Percentiles rank a stretch among this genome's conserved stretches.
These are phyloP conservation scores for Thuidium tamariscinum DNA, from an alignment of 225 moss, liverwort and hornwort genomes.

Conservation along the genomic window DNA sequence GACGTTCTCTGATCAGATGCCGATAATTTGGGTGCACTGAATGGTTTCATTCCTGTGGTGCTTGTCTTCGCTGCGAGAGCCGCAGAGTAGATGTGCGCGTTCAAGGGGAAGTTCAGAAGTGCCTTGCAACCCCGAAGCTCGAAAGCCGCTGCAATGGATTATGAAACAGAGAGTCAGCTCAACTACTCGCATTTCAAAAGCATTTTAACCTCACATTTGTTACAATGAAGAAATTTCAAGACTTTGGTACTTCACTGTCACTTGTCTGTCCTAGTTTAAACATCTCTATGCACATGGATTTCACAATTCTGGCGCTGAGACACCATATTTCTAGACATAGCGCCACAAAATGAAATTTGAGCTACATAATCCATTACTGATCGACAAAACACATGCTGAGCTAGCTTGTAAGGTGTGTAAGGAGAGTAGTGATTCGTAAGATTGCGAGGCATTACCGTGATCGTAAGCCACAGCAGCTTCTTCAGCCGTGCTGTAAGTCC, in stretches of 20 bases:
- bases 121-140: constrained; percentile 49
- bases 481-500: constrained; percentile 38
- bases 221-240: not conserved
- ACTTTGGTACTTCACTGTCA: not conserved
- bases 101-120: constrained; percentile 33
- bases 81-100: constrained; percentile 34
- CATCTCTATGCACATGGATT: not conserved
- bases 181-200: not conserved
- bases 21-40: not conserved
- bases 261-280: not conserved
- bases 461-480: constrained; percentile 47
- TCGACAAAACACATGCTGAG: not conserved
- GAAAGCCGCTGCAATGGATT: constrained; percentile 21
- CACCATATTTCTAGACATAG: not conserved
- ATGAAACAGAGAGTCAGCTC: not conserved
- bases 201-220: not conserved
- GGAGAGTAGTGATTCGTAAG: not conserved
- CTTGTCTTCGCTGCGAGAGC: constrained; percentile 5
- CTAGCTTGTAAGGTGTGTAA: not conserved
- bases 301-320: not conserved
- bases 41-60: not conserved
- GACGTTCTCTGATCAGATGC: not conserved
- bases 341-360: not conserved
- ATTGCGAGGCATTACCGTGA: constrained; percentile 2
- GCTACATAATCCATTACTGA: too few relatives aligned